Conservation (phyloP, 169 alveolate genomes). For the Ichthyophthirius multifiliis region DNA sequence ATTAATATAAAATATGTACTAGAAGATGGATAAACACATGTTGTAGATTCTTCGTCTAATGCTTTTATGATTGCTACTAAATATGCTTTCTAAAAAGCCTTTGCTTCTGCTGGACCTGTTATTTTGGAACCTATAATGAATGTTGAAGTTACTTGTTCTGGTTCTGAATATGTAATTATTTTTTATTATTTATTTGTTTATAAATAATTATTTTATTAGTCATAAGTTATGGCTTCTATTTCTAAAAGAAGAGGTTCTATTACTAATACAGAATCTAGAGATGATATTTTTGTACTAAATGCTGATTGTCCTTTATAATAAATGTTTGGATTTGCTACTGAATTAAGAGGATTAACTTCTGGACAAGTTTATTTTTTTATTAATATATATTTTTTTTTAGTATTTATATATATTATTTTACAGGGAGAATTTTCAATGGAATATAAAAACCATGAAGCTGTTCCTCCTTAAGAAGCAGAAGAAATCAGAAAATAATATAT, state of each 20-base stretch:
- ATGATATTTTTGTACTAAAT: constrained; percentile 77
- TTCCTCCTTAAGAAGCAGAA: constrained; percentile 47
- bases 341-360: constrained; percentile 79
- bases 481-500: constrained; percentile 30
- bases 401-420: constrained; percentile 43
- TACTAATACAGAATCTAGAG: constrained; percentile 83
- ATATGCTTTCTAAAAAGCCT: constrained; percentile 84
- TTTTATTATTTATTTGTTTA: too few species aligned
- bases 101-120: constrained; percentile 81
- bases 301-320: constrained; percentile 92
- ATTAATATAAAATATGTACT: constrained; percentile 89
- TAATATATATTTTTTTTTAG: neutral
- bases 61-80: constrained; percentile 94
- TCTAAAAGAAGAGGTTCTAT: constrained; percentile 89
- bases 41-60: constrained; percentile 91
- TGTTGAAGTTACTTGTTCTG: constrained; percentile 91
- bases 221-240: constrained; percentile 83
- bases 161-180: constrained; percentile 43
- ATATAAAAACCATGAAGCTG: constrained; percentile 61
- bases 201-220: constrained; percentile 44
- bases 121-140: constrained; percentile 93
- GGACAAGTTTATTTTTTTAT: neutral
- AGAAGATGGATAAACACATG: constrained; percentile 91
- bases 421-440: constrained; percentile 95
- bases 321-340: constrained; percentile 95